These are phyloP conservation scores for Ormosia semicastrata DNA, from an alignment of 306 rosid genomes.

Conservation along the genomic window DNA sequence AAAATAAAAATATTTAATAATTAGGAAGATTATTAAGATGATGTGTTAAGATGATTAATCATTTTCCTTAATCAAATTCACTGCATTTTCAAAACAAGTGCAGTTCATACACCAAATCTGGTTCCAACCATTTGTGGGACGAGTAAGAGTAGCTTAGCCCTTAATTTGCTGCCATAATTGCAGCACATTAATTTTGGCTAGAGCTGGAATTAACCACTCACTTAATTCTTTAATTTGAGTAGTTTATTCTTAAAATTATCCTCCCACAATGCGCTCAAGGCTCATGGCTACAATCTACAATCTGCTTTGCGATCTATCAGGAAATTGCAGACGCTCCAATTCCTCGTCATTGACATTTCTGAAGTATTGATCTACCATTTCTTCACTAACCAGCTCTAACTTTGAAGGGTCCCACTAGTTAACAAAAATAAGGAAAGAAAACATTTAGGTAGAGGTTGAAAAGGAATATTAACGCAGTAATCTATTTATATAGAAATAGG, in stretches of 20 bases:
- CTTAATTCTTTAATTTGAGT: too few species aligned
- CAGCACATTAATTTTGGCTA: too few species aligned
- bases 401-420: constrained; percentile 30
- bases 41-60: too few species aligned
- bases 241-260: neutral
- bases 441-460: neutral
- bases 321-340: constrained; percentile 1
- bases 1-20: too few species aligned
- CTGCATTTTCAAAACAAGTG: too few species aligned
- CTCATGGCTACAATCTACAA: neutral
- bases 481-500: neutral
- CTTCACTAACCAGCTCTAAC: constrained; percentile 9
- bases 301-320: constrained; percentile 12
- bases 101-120: too few species aligned
- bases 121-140: too few species aligned
- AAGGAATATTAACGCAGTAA: neutral
- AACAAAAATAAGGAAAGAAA: neutral
- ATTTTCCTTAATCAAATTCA: too few species aligned
- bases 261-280: neutral
- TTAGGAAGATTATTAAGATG: too few species aligned
- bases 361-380: constrained; percentile 20
- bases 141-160: too few species aligned
- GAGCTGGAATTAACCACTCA: too few species aligned
- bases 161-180: too few species aligned
- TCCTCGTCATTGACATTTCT: neutral